A percentile compares a stretch with the other conserved stretches of the same genome.
Evolutionary conservation across 257 asterid species (phyloP).

Genomic region (Solanum piurae): DNA sequence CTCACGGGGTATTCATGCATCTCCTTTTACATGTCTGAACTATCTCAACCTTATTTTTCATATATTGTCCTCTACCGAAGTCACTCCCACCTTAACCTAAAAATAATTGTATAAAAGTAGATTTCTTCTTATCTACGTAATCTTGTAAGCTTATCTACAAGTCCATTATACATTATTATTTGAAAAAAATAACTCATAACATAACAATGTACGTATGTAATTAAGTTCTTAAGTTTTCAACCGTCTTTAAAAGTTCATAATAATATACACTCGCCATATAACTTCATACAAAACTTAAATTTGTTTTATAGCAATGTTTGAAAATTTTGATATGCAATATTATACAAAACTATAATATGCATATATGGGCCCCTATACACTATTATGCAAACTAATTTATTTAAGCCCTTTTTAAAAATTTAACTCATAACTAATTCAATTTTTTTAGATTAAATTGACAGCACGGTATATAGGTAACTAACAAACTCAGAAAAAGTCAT

Average conservation of each 20-base stretch:
- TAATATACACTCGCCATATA: background rate
- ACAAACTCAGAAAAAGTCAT: background rate
- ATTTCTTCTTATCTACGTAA: background rate
- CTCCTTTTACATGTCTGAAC: accelerated
- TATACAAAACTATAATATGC: background rate
- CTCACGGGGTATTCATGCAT: background rate
- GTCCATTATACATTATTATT: background rate
- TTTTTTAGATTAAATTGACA: background rate
- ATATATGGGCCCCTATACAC: background rate
- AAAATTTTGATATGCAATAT: too few relatives aligned
- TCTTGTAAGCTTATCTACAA: background rate
- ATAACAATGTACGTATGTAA: background rate
- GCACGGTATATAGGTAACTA: too few relatives aligned
- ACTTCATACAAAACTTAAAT: background rate
- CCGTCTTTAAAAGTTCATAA: background rate
- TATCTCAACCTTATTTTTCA: background rate
- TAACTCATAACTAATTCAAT: background rate
- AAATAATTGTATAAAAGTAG: too few relatives aligned
- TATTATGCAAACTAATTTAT: too few relatives aligned
- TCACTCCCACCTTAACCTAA: background rate
- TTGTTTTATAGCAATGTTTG: too few relatives aligned
- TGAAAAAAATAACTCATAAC: too few relatives aligned
- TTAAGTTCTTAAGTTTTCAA: background rate
- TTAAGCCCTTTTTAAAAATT: background rate
- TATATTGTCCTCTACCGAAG: background rate